These are phyloP conservation scores for slime mould (Dictyostelium discoideum) DNA, from an alignment of 78 protist species.

Conservation along the genomic window DNA sequence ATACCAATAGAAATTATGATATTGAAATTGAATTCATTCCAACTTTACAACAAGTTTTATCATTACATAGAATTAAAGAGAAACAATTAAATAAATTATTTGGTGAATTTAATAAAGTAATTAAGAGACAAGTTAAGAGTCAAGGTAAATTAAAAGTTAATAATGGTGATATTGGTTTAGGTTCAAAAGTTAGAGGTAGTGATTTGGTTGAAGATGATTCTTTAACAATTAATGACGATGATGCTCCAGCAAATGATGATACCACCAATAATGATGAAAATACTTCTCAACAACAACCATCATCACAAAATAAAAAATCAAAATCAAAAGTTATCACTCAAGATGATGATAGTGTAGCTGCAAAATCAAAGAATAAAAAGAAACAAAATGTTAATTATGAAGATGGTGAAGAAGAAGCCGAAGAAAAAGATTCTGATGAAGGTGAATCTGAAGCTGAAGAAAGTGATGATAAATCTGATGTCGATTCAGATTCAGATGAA, in stretches of 20 bases:
- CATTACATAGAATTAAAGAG: not conserved
- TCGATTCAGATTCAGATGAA: not conserved
- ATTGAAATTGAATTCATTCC: slow-evolving; percentile 25
- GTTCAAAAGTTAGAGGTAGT: slow-evolving; percentile 11
- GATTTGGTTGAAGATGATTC: slow-evolving; percentile 2
- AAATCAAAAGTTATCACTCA: not conserved
- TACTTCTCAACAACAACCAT: not conserved
- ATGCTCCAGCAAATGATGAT: not conserved
- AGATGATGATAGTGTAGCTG: slow-evolving; percentile 43
- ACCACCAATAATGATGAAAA: not conserved
- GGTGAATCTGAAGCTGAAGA: slow-evolving; percentile 9
- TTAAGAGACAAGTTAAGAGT: slow-evolving; percentile 2
- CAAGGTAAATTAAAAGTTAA: not conserved
- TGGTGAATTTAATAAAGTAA: not conserved
- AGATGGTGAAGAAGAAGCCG: slow-evolving; percentile 48
- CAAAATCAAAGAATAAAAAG: slow-evolving; percentile 67
- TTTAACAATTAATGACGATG: not conserved
- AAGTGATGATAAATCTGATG: not conserved
- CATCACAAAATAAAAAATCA: not conserved
- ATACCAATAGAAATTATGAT: slow-evolving; percentile 44
- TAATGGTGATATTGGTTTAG: slow-evolving; percentile 30
- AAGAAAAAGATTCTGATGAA: not conserved
- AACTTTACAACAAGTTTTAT: not conserved
- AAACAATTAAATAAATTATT: slow-evolving; percentile 2
- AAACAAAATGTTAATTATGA: slow-evolving; percentile 36